Base-by-base conservation (phyloP, 1,284 basidiomycete species). In the Ceratobasidium sp. region DNA sequence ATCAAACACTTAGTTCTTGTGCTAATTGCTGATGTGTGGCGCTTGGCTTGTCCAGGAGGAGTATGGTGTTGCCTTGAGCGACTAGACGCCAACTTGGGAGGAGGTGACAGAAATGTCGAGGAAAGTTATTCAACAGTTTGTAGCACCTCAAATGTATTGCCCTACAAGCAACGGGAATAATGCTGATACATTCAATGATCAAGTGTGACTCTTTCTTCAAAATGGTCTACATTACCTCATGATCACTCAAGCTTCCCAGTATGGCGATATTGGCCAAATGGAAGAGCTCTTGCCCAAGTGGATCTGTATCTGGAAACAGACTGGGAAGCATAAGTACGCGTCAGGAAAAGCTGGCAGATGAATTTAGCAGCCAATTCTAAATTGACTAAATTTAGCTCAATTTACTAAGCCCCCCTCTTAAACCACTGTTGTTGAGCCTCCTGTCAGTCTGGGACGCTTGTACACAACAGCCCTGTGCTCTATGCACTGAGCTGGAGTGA, bases 201-300 rank as follows among this genome's bases (percentile, higher is more conserved):
- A 87, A 56, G 77, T 79, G 0, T 42, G 83, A 0, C 73, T 86
- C 0, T 67, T 68, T 4, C 77, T 84, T 0, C 78, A 84, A 33
- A 81, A 85, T 44, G 82, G 84, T 28, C 78, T 86, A 0, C 80
- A 86, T 0, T 85, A 86, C 61, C 82, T 84, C 54, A 84, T 86
- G 54, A 74, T 85, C 0, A 78, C 81, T 1, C 81, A 83, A 69
- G 82, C 84, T 0, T 80, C 85, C 80, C 85, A 85, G 52, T 54
- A 78, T 1, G 85, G 86, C 0, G 85, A 86, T 65, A 85, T 87
- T 76, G 84, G 85, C 0, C 81, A 82, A 0, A 70, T 86, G 0
- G 84, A 86, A 75, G 77, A 78, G 0, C 67, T 80, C 0, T 81
- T 86, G 44, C 9, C 81, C 3, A 78, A 79, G 0, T 86, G 85